phyloP scores from a whole-genome alignment of 768 basidiomycete species.

The Paxillus involutus region DNA sequence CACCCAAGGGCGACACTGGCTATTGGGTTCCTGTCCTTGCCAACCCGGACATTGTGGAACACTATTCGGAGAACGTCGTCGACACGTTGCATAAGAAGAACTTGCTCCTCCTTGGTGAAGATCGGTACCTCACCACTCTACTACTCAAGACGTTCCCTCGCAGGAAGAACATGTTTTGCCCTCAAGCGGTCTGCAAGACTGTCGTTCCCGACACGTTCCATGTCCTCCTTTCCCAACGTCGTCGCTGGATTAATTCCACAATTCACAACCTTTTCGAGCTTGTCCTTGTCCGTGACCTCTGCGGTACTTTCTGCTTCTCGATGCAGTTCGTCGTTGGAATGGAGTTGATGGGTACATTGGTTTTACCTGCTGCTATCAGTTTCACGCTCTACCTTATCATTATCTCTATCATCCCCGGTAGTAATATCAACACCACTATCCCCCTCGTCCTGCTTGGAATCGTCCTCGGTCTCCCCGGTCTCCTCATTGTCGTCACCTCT shows the following conservation, averaged over 20 bases:
- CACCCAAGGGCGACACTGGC: constrained; percentile 92
- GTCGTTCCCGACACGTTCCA: constrained; percentile 96
- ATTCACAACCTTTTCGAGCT: constrained; percentile 97
- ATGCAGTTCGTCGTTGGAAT: constrained; percentile 99
- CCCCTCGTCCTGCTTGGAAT: constrained; percentile 91
- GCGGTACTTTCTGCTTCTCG: constrained; percentile 99
- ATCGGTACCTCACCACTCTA: constrained; percentile 97
- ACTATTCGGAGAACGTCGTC: constrained; percentile 99
- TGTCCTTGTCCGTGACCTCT: constrained; percentile 93
- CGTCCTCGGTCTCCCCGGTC: constrained; percentile 93
- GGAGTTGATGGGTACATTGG: constrained; percentile 95
- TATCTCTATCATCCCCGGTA: constrained; percentile 79
- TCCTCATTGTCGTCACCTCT: constrained; percentile 94
- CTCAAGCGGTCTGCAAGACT: constrained; percentile 98
- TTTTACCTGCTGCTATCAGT: constrained; percentile 94
- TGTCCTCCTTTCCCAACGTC: constrained; percentile 90
- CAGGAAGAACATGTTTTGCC: constrained; percentile 98
- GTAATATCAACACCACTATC: constrained; percentile 69
- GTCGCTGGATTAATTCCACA: constrained; percentile 99
- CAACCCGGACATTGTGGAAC: constrained; percentile 97
- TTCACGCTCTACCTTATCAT: constrained; percentile 96
- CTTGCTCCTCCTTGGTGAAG: constrained; percentile 92
- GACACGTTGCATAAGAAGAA: constrained; percentile 99
- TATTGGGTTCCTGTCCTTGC: constrained; percentile 99
- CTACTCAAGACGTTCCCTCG: constrained; percentile 99